Evolutionary conservation across 345 rosid genomes (phyloP).

Genomic region (Pugionium dolabratum): DNA sequence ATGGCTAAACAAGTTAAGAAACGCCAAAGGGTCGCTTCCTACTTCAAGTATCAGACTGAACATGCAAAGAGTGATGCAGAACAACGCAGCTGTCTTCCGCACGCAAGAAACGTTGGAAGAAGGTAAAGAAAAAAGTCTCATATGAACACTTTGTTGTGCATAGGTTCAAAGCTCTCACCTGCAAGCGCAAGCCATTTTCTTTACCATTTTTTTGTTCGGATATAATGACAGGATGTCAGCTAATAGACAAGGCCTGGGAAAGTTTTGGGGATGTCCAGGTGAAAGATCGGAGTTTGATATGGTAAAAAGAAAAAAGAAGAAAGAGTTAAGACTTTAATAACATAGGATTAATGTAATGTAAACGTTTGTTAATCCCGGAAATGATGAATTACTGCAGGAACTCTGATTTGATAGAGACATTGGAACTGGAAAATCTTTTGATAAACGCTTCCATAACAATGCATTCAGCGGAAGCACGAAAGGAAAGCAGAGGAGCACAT

Average conservation of each 20-base stretch:
- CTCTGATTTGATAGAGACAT: constrained; percentile 84
- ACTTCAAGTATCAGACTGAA: constrained; percentile 83
- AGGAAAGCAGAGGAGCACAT: constrained; percentile 99
- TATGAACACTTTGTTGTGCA: too few species aligned
- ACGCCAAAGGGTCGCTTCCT: constrained; percentile 80
- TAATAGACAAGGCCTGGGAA: constrained; percentile 82
- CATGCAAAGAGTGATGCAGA: constrained; percentile 96
- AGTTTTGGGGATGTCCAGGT: constrained; percentile 82
- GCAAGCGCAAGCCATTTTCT: too few species aligned
- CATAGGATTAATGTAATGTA: neutral
- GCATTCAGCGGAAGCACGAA: constrained; percentile 64
- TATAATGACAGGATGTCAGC: constrained; percentile 60
- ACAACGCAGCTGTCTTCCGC: constrained; percentile 94
- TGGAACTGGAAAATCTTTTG: constrained; percentile 92
- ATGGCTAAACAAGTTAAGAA: constrained; percentile 82
- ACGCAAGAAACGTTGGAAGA: constrained; percentile 93
- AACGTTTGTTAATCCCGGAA: too few species aligned
- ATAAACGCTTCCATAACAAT: constrained; percentile 90
- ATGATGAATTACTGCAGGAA: constrained; percentile 51
- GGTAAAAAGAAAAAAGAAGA: constrained; percentile 44
- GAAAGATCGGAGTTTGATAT: constrained; percentile 80
- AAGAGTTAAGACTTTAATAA: too few species aligned
- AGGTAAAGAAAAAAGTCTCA: constrained; percentile 40
- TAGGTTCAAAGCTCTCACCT: too few species aligned
- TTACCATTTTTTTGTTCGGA: too few species aligned